A percentile compares a stretch with the other conserved stretches of the same genome.
Conservation (phyloP, 1,284 basidiomycete genomes). For the Trametes versicolor region DNA sequence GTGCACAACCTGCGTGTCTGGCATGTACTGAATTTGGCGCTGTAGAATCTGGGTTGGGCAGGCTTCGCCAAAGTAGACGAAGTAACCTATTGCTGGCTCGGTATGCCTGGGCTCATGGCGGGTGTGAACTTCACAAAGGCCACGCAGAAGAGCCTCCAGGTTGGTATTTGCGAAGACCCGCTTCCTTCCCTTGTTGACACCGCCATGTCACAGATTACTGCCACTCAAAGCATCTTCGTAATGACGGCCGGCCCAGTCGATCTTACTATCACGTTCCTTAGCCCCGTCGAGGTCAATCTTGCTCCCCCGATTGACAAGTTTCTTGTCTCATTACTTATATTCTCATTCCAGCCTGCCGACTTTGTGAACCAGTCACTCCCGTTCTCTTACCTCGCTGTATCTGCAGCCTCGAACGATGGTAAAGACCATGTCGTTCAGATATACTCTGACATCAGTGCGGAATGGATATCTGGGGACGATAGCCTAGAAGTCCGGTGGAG, state of each 20-base stretch:
- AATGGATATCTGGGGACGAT: conserved; percentile 73
- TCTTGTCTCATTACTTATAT: background rate
- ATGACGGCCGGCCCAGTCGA: conserved; percentile 68
- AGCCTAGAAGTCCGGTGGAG: conserved; percentile 62
- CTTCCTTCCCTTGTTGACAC: background rate
- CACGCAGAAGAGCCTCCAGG: conserved; percentile 63
- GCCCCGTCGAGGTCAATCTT: conserved; percentile 66
- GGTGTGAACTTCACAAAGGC: conserved; percentile 55
- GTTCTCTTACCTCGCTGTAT: conserved; percentile 68
- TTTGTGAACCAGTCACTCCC: conserved; percentile 49
- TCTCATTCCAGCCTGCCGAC: background rate
- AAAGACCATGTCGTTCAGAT: conserved; percentile 63
- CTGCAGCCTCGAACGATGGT: conserved; percentile 63
- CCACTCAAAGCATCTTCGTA: conserved; percentile 68
- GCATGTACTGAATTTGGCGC: background rate
- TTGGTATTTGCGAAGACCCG: conserved; percentile 35
- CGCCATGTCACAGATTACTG: conserved; percentile 59
- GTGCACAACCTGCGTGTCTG: background rate
- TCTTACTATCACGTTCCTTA: conserved; percentile 67
- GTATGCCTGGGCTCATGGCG: conserved; percentile 55
- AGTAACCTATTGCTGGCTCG: conserved; percentile 65
- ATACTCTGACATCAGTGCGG: conserved; percentile 72
- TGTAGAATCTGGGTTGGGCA: conserved; percentile 72
- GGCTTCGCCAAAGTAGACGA: conserved; percentile 71
- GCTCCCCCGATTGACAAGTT: conserved; percentile 43